Conservation (phyloP, 106 monocot species). For the Platanthera guangdongensis region DNA sequence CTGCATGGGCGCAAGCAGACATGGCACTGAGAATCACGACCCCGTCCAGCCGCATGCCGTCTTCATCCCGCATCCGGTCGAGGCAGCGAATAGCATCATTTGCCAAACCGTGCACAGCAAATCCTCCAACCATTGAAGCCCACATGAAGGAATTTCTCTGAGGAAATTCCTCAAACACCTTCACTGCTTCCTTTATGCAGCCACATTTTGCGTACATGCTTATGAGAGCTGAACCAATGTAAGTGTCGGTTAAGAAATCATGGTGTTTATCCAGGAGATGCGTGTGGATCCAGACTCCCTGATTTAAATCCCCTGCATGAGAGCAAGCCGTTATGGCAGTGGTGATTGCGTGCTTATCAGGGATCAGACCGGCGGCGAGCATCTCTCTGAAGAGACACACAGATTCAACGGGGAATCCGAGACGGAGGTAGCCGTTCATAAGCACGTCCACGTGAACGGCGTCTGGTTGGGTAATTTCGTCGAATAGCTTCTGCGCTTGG, state of each 20-base stretch:
- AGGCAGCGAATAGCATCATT: slow-evolving; percentile 37
- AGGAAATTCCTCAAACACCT: slow-evolving; percentile 28
- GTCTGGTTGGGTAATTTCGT: slow-evolving; percentile 33
- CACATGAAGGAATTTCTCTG: slow-evolving; percentile 34
- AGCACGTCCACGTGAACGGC: slow-evolving; percentile 54
- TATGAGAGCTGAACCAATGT: slow-evolving; percentile 41
- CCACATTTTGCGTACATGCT: slow-evolving; percentile 72
- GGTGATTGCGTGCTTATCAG: slow-evolving; percentile 33
- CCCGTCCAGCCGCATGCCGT: slow-evolving; percentile 40
- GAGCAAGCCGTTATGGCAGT: slow-evolving; percentile 54
- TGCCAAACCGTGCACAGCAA: slow-evolving; percentile 47
- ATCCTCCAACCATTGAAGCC: slow-evolving; percentile 47
- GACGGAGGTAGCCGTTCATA: slow-evolving; percentile 38
- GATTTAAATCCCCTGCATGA: slow-evolving; percentile 31
- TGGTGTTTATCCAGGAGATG: slow-evolving; percentile 9
- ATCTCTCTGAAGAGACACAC: slow-evolving; percentile 22
- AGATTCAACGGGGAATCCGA: slow-evolving; percentile 11
- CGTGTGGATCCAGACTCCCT: slow-evolving; percentile 41
- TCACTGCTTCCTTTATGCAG: slow-evolving; percentile 24
- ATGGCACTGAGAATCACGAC: slow-evolving; percentile 37
- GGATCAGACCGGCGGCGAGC: slow-evolving; percentile 4
- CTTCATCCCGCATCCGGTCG: slow-evolving; percentile 32
- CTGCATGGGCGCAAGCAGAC: slow-evolving; percentile 45
- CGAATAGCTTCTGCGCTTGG: slow-evolving; percentile 33
- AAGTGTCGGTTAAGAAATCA: slow-evolving; percentile 11